Evolutionary conservation across 2,329 filamentous ascomycete species (phyloP).

Genomic region (Cladosporium sphaerospermum): DNA sequence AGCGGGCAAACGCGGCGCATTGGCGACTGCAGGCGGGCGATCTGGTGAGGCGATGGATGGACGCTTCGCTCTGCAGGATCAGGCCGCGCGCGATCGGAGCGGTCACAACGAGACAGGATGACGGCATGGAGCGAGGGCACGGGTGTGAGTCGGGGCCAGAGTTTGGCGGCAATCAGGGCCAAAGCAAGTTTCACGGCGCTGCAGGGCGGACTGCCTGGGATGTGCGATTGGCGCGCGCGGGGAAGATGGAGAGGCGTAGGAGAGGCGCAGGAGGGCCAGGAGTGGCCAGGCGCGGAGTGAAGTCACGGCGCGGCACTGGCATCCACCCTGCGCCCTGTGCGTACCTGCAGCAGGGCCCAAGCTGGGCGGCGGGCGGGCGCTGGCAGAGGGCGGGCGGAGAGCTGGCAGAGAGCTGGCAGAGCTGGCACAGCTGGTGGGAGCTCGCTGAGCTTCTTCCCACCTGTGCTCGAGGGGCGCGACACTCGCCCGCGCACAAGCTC

Average conservation of each 20-base stretch:
- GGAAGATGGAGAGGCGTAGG: not conserved
- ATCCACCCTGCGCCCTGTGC: not conserved
- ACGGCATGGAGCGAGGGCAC: conserved; percentile 1
- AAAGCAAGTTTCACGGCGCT: conserved; percentile 8
- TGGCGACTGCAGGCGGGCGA: too few species aligned
- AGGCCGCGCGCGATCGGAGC: too few species aligned
- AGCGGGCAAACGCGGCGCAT: too few species aligned
- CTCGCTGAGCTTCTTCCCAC: too few species aligned
- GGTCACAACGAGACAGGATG: not conserved
- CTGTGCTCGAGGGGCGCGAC: too few species aligned
- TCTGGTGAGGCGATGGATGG: too few species aligned
- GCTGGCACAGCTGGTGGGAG: too few species aligned
- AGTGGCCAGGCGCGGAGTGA: not conserved
- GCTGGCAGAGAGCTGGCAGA: too few species aligned
- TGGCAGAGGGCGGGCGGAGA: too few species aligned
- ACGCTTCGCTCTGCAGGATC: too few species aligned
- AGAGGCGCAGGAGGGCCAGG: not conserved
- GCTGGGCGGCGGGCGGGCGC: too few species aligned
- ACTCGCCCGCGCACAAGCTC: not conserved
- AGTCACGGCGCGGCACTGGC: not conserved
- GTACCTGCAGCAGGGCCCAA: not conserved
- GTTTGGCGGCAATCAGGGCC: not conserved
- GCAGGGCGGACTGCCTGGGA: not conserved
- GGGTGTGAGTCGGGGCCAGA: not conserved
- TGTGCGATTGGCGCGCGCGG: conserved; percentile 6